Evolutionary conservation across 371 early-diverging fungal genomes (phyloP).

Genomic region (Mucor mucedo): DNA sequence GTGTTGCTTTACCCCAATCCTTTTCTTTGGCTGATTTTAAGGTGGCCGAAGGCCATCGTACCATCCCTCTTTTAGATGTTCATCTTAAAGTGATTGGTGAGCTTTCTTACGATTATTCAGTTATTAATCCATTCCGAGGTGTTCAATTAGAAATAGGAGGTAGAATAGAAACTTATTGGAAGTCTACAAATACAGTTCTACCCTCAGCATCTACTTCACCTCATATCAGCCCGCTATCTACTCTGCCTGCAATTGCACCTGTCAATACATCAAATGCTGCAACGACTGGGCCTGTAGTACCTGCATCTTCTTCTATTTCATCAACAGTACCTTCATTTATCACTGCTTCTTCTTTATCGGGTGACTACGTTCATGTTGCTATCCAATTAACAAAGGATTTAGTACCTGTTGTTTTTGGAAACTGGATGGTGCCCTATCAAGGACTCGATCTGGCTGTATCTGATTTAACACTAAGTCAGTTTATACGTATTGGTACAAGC

Average conservation of each 20-base stretch:
- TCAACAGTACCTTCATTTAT: conserved; percentile 77
- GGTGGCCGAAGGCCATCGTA: conserved; percentile 47
- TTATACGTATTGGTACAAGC: conserved; percentile 47
- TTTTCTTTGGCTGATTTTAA: conserved; percentile 55
- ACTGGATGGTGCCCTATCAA: conserved; percentile 66
- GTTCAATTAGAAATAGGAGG: conserved; percentile 91
- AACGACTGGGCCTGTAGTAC: not conserved
- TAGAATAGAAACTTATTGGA: conserved; percentile 96
- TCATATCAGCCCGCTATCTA: conserved; percentile 15
- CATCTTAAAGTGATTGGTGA: conserved; percentile 91
- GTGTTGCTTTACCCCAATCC: conserved; percentile 76
- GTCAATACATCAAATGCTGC: conserved; percentile 5
- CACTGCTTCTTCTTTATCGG: conserved; percentile 76
- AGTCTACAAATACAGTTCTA: conserved; percentile 76
- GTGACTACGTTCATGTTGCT: conserved; percentile 81
- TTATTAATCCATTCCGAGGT: conserved; percentile 88
- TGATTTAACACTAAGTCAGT: conserved; percentile 67
- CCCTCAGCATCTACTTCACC: conserved; percentile 26
- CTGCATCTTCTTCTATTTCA: conserved; percentile 18
- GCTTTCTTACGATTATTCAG: conserved; percentile 78
- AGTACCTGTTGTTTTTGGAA: conserved; percentile 86
- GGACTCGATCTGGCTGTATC: conserved; percentile 65
- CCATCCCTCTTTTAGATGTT: conserved; percentile 84
- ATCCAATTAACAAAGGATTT: conserved; percentile 92
- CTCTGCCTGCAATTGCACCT: conserved; percentile 13